A percentile compares a stretch with the other conserved stretches of the same genome.
Evolutionary conservation across 345 rosid species (phyloP).

Genomic region (Populus nigra): DNA sequence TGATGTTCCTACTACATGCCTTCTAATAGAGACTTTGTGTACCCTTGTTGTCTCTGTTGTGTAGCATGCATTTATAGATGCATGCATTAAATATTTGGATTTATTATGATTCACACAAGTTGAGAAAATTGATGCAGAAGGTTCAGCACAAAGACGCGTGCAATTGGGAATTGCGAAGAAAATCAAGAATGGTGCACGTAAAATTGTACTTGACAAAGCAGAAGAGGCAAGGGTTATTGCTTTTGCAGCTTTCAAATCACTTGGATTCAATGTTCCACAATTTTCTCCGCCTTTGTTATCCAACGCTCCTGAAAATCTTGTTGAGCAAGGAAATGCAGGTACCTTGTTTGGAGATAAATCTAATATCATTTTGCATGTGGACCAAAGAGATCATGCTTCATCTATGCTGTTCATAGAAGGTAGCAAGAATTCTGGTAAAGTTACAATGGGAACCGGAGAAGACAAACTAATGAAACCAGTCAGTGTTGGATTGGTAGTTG

Average conservation of each 20-base stretch:
- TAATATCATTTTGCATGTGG: slow-evolving; percentile 26
- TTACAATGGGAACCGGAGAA: slow-evolving; percentile 31
- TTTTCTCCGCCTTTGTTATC: slow-evolving; percentile 49
- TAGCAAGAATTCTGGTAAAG: slow-evolving; percentile 28
- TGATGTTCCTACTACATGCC: background rate
- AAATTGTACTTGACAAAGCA: slow-evolving; percentile 94
- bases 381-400: slow-evolving; percentile 31
- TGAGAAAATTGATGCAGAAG: slow-evolving; percentile 34
- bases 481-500: slow-evolving; percentile 36
- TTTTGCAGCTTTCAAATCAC: slow-evolving; percentile 85
- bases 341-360: slow-evolving; percentile 30
- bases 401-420: slow-evolving; percentile 31
- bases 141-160: slow-evolving; percentile 69
- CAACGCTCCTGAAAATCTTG: slow-evolving; percentile 35
- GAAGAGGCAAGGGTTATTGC: slow-evolving; percentile 96
- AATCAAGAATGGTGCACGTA: slow-evolving; percentile 88
- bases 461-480: slow-evolving; percentile 33
- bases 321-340: slow-evolving; percentile 32
- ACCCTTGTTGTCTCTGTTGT: background rate
- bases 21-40: background rate
- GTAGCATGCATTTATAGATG: background rate
- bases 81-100: background rate
- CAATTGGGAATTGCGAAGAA: slow-evolving; percentile 89
- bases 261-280: slow-evolving; percentile 68
- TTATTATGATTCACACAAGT: slow-evolving; percentile 15